These are phyloP conservation scores for Crataegus laevigata DNA, from an alignment of 306 rosid genomes.

Conservation along the genomic window DNA sequence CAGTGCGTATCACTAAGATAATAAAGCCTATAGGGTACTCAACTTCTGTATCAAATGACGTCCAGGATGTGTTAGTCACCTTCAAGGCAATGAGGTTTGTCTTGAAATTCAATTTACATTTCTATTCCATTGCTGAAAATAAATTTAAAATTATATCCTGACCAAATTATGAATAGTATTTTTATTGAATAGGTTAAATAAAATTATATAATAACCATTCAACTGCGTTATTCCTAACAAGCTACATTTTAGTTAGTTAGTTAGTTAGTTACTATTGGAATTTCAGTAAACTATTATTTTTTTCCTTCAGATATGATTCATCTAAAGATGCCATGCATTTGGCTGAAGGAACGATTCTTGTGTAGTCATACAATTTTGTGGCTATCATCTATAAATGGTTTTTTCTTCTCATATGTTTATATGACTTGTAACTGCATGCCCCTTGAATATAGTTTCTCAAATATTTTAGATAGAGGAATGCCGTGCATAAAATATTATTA, in stretches of 20 bases:
- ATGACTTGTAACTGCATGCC: background rate
- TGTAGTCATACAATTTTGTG: background rate
- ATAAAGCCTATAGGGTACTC: constrained; percentile 71
- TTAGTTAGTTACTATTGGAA: background rate
- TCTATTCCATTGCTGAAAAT: background rate
- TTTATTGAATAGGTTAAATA: background rate
- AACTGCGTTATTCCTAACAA: background rate
- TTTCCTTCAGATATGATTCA: background rate
- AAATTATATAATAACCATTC: background rate
- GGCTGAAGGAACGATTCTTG: background rate
- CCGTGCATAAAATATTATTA: background rate
- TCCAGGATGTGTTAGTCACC: constrained; percentile 55
- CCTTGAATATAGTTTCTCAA: background rate
- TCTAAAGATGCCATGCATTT: background rate
- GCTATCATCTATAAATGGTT: background rate
- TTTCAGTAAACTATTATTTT: background rate
- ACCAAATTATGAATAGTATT: background rate
- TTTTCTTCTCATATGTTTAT: background rate
- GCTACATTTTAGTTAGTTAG: background rate
- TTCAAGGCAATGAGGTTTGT: constrained; percentile 74
- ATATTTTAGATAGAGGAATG: background rate
- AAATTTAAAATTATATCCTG: background rate
- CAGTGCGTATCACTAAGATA: constrained; percentile 54
- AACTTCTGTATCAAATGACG: constrained; percentile 44
- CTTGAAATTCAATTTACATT: constrained; percentile 9